Base-by-base conservation (phyloP, 257 asterid species). In the Pogostemon cablin region DNA sequence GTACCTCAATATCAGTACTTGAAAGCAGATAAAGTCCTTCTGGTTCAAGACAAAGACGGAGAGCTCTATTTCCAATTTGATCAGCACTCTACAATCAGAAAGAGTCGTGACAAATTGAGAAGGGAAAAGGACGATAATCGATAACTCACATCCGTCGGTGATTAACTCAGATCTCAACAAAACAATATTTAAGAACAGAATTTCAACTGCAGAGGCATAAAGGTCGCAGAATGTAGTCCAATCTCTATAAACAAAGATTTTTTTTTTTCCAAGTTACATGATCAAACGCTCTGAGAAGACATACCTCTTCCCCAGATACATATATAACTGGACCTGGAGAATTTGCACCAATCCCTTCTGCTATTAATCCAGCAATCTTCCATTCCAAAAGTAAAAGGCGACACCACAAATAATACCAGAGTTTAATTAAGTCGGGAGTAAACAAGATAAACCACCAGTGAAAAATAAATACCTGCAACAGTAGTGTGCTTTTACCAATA, bases 271-370 rank as follows among this genome's bases (percentile, higher is more conserved):
- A 75, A 74, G 58, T 48, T 34, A 56, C 40, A 47, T 12, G 50
- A 75, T 67, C 17, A 76, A 5, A 42, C 65, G 68, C 7, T 49
- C 46, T 52, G 61, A 72, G 57, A 72, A 48, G 54, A 57, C 69
- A 64, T 66, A 91, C 99, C 97, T 93, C 98, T 89, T 93, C 99
- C 75, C 99, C 99, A 70, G 99, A 91, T 72, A 89, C 93, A 83
- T 93, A 93, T 77, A 91, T 79, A 78, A 91, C 98, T 77, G 87
- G 84, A 73, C 84, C 85, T 44, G 93, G 78, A 67, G 47, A 78
- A 63, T 76, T 75, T 42, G 62, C 75, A 68, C 46, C 81, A 78
- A 76, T 83, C 62, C 87, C 95, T 80, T 86, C 86, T 25, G 92
- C 85, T 44, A 91, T 76, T 77, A 95, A 76, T 46, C 93, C 99